Percentiles rank a stretch among this genome's conserved stretches.
Evolutionary conservation across 352 stramenopile species (phyloP).

Genomic region (Globisporangium mamillatum): DNA sequence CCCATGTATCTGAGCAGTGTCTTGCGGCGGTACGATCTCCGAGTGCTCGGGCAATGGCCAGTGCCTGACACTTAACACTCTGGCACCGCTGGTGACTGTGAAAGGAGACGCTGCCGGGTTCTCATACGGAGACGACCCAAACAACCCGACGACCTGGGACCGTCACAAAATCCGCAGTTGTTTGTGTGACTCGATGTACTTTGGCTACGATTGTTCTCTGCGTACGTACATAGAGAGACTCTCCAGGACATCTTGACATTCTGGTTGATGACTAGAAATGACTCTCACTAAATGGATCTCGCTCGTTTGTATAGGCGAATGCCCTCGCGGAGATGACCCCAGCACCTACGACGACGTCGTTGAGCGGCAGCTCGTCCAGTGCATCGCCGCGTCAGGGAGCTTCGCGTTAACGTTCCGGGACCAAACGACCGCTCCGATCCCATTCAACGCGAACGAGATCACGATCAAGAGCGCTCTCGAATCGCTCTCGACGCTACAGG

Average conservation of each 20-base stretch:
- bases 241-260: background rate
- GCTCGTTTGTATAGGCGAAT: conserved; percentile 39
- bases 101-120: conserved; percentile 55
- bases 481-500: conserved; percentile 35
- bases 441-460: conserved; percentile 28
- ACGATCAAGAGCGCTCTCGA: conserved; percentile 49
- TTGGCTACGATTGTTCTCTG: conserved; percentile 71
- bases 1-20: conserved; percentile 31
- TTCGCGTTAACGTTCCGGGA: conserved; percentile 74
- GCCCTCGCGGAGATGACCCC: conserved; percentile 67
- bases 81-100: conserved; percentile 50
- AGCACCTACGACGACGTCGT: conserved; percentile 54
- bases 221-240: conserved; percentile 25
- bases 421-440: conserved; percentile 44
- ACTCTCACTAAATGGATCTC: background rate
- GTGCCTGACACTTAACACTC: conserved; percentile 66
- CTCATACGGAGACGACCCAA: conserved; percentile 62
- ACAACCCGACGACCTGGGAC: conserved; percentile 75
- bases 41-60: conserved; percentile 76
- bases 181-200: conserved; percentile 52
- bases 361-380: conserved; percentile 66
- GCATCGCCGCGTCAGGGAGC: conserved; percentile 45
- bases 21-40: conserved; percentile 31
- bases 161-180: conserved; percentile 62
- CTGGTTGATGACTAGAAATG: background rate